Conservation (phyloP, 1,284 basidiomycete genomes). For the Nidula niveotomentosa region DNA sequence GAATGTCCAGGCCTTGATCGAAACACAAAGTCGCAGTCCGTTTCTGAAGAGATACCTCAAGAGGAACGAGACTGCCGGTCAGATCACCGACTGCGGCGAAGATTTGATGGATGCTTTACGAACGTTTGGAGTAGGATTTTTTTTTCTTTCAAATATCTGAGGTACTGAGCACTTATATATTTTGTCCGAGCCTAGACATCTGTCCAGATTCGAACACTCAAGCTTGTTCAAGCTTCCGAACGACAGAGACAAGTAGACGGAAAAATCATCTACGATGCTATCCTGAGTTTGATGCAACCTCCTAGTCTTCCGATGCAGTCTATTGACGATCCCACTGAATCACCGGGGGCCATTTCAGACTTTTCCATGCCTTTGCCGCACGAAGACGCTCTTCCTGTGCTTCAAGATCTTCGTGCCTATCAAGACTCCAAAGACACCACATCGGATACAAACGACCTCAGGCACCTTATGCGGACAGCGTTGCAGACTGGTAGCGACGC, state of each 20-base stretch:
- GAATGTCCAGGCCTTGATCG: slow-evolving; percentile 41
- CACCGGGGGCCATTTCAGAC: too few species aligned
- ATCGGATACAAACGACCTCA: slow-evolving; percentile 52
- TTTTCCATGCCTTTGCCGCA: too few species aligned
- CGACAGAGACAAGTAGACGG: neutral
- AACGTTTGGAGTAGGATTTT: slow-evolving; percentile 45
- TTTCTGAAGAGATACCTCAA: slow-evolving; percentile 81
- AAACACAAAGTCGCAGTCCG: slow-evolving; percentile 61
- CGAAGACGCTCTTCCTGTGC: slow-evolving; percentile 12
- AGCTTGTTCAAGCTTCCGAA: slow-evolving; percentile 3
- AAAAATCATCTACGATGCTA: neutral
- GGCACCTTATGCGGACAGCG: slow-evolving; percentile 51
- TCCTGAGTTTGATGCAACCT: slow-evolving; percentile 7
- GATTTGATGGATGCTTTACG: slow-evolving; percentile 49
- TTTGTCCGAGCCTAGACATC: slow-evolving; percentile 9
- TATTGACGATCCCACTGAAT: too few species aligned
- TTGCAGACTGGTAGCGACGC: slow-evolving; percentile 55
- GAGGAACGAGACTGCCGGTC: slow-evolving; percentile 65
- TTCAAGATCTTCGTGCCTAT: slow-evolving; percentile 28
- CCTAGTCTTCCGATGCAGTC: neutral
- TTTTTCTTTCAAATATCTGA: neutral
- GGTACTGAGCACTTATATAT: neutral
- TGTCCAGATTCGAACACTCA: slow-evolving; percentile 20
- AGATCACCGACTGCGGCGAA: slow-evolving; percentile 48
- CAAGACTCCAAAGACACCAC: slow-evolving; percentile 52